Evolutionary conservation across 1,284 basidiomycete species (phyloP).

Genomic region (Tylopilus sp.): DNA sequence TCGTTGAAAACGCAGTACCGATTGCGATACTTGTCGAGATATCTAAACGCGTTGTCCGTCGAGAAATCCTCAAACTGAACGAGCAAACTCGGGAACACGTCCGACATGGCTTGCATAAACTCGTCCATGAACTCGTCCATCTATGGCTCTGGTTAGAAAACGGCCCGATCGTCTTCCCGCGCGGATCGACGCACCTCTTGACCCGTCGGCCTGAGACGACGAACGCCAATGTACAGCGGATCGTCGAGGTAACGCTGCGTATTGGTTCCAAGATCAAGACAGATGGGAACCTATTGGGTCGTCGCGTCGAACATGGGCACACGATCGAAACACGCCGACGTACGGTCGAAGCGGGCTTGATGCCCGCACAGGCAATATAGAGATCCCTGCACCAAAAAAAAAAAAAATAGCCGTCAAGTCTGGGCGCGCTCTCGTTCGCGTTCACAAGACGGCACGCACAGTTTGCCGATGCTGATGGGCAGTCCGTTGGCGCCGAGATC

Average conservation of each 20-base stretch:
- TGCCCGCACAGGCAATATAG: slow-evolving; percentile 72
- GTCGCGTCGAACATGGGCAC: neutral
- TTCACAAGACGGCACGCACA: slow-evolving; percentile 41
- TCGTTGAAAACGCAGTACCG: slow-evolving; percentile 77
- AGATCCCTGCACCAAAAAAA: slow-evolving; percentile 40
- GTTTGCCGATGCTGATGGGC: slow-evolving; percentile 81
- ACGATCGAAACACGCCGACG: slow-evolving; percentile 10
- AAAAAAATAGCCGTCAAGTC: no score
- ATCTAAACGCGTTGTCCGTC: slow-evolving; percentile 73
- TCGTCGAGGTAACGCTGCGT: slow-evolving; percentile 70
- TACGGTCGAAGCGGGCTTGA: slow-evolving; percentile 50
- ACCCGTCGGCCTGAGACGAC: slow-evolving; percentile 51
- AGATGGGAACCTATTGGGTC: slow-evolving; percentile 54
- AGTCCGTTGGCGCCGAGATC: slow-evolving; percentile 72
- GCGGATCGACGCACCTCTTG: slow-evolving; percentile 37
- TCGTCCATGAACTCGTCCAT: slow-evolving; percentile 78
- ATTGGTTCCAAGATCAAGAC: slow-evolving; percentile 76
- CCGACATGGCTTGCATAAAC: slow-evolving; percentile 71
- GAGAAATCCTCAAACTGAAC: slow-evolving; percentile 84
- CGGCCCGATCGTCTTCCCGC: neutral
- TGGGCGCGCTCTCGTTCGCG: no score
- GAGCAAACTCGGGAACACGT: slow-evolving; percentile 68
- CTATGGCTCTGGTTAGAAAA: slow-evolving; percentile 30
- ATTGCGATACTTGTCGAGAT: slow-evolving; percentile 60
- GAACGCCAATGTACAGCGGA: slow-evolving; percentile 78